These are phyloP conservation scores for Pistacia atlantica DNA, from an alignment of 345 rosid species.

Conservation along the genomic window DNA sequence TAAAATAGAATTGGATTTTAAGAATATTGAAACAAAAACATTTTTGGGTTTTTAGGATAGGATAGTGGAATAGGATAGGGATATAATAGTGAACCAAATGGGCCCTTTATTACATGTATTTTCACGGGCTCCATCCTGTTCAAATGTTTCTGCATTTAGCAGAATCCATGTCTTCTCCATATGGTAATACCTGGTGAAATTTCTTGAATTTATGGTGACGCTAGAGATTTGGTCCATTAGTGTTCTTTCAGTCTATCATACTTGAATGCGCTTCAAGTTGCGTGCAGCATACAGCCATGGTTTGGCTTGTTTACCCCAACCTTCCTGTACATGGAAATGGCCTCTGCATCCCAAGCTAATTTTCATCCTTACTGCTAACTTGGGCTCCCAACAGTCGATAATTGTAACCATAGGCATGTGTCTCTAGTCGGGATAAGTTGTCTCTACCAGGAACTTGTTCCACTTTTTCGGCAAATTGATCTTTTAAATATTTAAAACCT, in stretches of 20 bases:
- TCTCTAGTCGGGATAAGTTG: not conserved
- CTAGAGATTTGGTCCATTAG: not conserved
- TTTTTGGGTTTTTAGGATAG: too few relatives aligned
- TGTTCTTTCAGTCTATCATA: not conserved
- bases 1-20: too few relatives aligned
- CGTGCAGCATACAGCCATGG: too few relatives aligned
- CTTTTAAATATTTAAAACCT: not conserved
- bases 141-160: not conserved
- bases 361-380: not conserved
- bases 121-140: not conserved
- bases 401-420: not conserved
- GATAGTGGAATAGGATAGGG: too few relatives aligned
- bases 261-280: not conserved
- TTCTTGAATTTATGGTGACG: not conserved
- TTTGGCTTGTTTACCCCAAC: not conserved
- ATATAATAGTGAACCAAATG: too few relatives aligned
- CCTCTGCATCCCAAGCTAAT: too few relatives aligned
- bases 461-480: not conserved
- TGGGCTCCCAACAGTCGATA: not conserved
- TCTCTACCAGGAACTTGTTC: not conserved
- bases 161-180: not conserved
- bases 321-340: not conserved
- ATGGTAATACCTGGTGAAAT: not conserved
- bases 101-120: not conserved
- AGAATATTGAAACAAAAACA: too few relatives aligned